Evolutionary conservation across 768 basidiomycete genomes (phyloP).

Genomic region (Suillus brevipes): DNA sequence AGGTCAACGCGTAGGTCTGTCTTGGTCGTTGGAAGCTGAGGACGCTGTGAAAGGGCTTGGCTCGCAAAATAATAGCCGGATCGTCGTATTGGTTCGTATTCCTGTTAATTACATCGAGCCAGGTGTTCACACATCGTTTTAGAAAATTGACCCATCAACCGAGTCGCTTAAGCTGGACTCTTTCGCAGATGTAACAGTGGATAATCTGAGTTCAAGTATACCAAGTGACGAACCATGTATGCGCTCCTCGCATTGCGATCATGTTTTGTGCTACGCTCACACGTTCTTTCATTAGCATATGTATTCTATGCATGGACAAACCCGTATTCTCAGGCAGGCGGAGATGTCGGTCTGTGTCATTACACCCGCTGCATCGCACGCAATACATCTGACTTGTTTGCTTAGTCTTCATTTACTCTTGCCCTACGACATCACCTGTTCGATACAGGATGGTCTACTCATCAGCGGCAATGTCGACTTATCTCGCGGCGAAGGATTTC

Average conservation of each 20-base stretch:
- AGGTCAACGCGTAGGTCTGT: conserved; percentile 59
- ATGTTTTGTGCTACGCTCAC: background rate
- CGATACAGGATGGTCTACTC: conserved; percentile 91
- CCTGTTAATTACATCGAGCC: conserved; percentile 4
- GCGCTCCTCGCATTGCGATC: conserved; percentile 8
- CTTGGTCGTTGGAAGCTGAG: conserved; percentile 67
- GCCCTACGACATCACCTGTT: conserved; percentile 77
- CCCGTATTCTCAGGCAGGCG: conserved; percentile 38
- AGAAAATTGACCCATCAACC: conserved; percentile 68
- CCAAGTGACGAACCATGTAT: conserved; percentile 60
- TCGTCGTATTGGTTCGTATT: conserved; percentile 65
- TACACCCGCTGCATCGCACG: background rate
- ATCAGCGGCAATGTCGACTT: conserved; percentile 59
- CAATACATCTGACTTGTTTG: conserved; percentile 4
- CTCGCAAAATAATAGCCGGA: conserved; percentile 43
- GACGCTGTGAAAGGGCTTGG: conserved; percentile 63
- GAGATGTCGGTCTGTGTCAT: conserved; percentile 57
- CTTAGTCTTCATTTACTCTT: conserved; percentile 91
- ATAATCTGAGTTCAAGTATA: conserved; percentile 48
- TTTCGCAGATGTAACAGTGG: conserved; percentile 38
- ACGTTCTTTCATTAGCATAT: conserved; percentile 38
- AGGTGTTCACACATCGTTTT: background rate
- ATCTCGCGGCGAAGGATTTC: conserved; percentile 54
- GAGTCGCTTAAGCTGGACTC: conserved; percentile 58
- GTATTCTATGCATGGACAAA: conserved; percentile 70